Conservation (phyloP, 257 asterid genomes). For the Agastache rugosa region DNA sequence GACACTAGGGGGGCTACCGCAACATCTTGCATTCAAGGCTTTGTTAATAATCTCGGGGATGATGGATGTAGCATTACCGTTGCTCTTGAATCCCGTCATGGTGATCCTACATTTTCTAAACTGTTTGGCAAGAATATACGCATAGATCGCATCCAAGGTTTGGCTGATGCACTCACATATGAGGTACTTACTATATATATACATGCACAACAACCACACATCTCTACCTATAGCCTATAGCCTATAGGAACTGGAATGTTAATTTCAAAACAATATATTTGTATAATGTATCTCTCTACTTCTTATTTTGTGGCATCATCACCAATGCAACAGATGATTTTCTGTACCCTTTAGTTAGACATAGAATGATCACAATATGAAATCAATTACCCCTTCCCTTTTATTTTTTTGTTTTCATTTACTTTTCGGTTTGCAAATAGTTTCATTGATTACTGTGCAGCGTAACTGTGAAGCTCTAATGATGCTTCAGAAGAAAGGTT, state of each 20-base stretch:
- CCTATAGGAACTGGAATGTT: background rate
- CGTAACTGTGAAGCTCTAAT: conserved; percentile 98
- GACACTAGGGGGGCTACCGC: conserved; percentile 93
- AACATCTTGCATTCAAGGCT: conserved; percentile 91
- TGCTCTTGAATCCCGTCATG: conserved; percentile 95
- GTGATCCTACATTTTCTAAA: conserved; percentile 89
- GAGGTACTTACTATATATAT: conserved; percentile 85
- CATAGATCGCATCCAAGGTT: conserved; percentile 89
- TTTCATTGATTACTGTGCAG: conserved; percentile 53
- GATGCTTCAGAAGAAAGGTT: conserved; percentile 97
- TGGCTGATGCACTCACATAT: conserved; percentile 94
- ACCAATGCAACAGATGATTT: background rate
- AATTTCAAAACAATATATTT: background rate
- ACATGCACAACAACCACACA: background rate
- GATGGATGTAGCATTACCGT: conserved; percentile 92
- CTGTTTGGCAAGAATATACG: conserved; percentile 89
- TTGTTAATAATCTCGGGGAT: conserved; percentile 86
- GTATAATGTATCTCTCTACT: background rate
- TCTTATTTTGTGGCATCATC: conserved; percentile 4
- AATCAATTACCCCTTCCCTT: background rate
- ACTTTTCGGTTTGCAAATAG: conserved; percentile 12
- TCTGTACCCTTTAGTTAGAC: background rate
- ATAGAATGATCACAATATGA: conserved; percentile 18
- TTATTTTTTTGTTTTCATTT: background rate
- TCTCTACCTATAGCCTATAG: too few species aligned